phyloP scores from a whole-genome alignment of 2,329 filamentous ascomycete genomes.

The Fusarium ambrosium region DNA sequence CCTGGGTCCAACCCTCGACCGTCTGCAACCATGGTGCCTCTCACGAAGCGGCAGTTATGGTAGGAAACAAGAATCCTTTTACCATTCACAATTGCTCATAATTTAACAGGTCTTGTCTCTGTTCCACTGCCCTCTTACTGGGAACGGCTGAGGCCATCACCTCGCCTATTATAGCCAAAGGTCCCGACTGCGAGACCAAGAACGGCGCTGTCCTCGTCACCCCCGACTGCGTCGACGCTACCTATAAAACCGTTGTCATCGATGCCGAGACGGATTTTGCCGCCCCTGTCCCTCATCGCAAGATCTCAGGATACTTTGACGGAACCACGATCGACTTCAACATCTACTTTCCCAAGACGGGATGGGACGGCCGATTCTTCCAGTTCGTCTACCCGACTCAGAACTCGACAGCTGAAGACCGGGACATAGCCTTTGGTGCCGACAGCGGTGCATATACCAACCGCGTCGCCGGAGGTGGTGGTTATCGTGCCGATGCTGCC shows the following conservation, averaged over 20 bases:
- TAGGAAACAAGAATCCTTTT: not conserved
- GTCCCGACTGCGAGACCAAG: not conserved
- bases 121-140: not conserved
- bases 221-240: constrained; percentile 24
- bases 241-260: constrained; percentile 22
- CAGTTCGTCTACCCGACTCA: constrained; percentile 37
- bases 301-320: constrained; percentile 32
- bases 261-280: constrained; percentile 20
- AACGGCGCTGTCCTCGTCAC: constrained; percentile 8
- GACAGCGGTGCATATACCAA: constrained; percentile 39
- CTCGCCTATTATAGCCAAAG: not conserved
- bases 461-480: constrained; percentile 22
- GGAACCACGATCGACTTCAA: constrained; percentile 38
- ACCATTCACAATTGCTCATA: not conserved
- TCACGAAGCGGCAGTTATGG: not conserved
- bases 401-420: constrained; percentile 23
- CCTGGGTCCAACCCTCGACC: not conserved
- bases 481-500: constrained; percentile 42
- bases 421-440: constrained; percentile 26
- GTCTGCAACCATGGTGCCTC: not conserved
- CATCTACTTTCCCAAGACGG: constrained; percentile 38
- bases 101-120: not conserved
- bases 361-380: constrained; percentile 39
- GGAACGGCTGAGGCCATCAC: not conserved
- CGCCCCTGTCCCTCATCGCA: constrained; percentile 23